These are phyloP conservation scores for Globisporangium nodosum DNA, from an alignment of 352 stramenopile species.

Conservation along the genomic window DNA sequence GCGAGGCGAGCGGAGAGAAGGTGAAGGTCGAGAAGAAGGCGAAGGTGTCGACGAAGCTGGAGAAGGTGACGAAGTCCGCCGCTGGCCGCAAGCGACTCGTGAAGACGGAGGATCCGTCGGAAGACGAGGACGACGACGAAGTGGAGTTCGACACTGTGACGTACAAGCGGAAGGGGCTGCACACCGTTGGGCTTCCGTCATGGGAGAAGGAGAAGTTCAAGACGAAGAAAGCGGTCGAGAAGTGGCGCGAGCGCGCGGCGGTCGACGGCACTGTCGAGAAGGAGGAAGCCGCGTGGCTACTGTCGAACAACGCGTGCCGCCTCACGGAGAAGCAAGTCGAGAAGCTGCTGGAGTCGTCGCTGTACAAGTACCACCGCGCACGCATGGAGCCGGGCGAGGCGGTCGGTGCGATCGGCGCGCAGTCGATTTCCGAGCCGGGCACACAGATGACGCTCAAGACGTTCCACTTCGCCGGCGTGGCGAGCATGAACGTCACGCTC, in stretches of 20 bases:
- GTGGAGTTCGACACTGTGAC: slow-evolving; percentile 36
- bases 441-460: slow-evolving; percentile 98
- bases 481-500: slow-evolving; percentile 99
- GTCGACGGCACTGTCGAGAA: slow-evolving; percentile 49
- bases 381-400: slow-evolving; percentile 95
- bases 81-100: slow-evolving; percentile 40
- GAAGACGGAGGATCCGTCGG: slow-evolving; percentile 28
- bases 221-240: slow-evolving; percentile 29
- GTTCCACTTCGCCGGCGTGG: slow-evolving; percentile 99
- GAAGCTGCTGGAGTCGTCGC: slow-evolving; percentile 64
- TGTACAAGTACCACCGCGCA: slow-evolving; percentile 85
- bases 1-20: slow-evolving; percentile 4
- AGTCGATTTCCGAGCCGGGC: slow-evolving; percentile 96
- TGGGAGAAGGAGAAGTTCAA: slow-evolving; percentile 63
- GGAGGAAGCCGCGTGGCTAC: slow-evolving; percentile 69
- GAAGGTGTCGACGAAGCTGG: slow-evolving; percentile 53
- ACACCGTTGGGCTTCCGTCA: slow-evolving; percentile 47
- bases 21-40: slow-evolving; percentile 48
- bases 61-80: slow-evolving; percentile 42
- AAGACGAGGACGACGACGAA: slow-evolving; percentile 44
- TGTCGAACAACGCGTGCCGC: slow-evolving; percentile 90
- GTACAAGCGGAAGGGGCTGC: slow-evolving; percentile 65
- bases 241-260: slow-evolving; percentile 52
- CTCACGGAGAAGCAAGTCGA: slow-evolving; percentile 81
- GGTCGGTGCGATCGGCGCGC: slow-evolving; percentile 95